These are phyloP conservation scores for Beauveria sp. DNA, from an alignment of 2,329 filamentous ascomycete species.

Conservation along the genomic window DNA sequence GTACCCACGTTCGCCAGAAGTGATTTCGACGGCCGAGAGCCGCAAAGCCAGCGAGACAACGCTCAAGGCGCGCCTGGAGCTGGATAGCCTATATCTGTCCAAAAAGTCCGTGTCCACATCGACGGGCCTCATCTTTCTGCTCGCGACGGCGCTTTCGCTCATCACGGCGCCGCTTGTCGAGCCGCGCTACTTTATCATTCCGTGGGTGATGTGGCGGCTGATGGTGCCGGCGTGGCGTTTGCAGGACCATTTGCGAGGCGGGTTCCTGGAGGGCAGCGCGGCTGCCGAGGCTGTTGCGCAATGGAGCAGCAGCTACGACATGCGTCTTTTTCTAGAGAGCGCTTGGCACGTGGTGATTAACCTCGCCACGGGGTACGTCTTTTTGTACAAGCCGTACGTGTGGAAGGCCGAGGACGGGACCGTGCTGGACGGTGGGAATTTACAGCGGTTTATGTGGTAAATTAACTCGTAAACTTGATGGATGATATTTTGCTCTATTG, in stretches of 20 bases:
- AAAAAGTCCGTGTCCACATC: slow-evolving; percentile 35
- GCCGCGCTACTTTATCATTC: slow-evolving; percentile 90
- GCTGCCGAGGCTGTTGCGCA: neutral
- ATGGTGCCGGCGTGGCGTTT: slow-evolving; percentile 53
- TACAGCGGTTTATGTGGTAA: slow-evolving; percentile 80
- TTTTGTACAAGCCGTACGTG: slow-evolving; percentile 58
- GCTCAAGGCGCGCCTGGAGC: slow-evolving; percentile 16
- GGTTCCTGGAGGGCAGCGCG: neutral
- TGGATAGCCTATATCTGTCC: slow-evolving; percentile 21
- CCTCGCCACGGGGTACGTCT: slow-evolving; percentile 59
- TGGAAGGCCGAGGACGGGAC: slow-evolving; percentile 52
- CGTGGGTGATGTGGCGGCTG: slow-evolving; percentile 88
- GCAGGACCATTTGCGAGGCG: neutral
- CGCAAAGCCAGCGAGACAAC: slow-evolving; percentile 6
- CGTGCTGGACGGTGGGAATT: slow-evolving; percentile 44
- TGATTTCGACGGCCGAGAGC: neutral
- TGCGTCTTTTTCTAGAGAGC: slow-evolving; percentile 54
- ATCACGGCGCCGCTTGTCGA: slow-evolving; percentile 89
- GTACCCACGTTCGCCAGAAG: slow-evolving; percentile 10
- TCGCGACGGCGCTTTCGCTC: slow-evolving; percentile 68
- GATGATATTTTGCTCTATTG: neutral
- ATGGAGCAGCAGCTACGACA: slow-evolving; percentile 25
- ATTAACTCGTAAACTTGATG: neutral
- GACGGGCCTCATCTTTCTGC: slow-evolving; percentile 50
- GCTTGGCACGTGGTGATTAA: slow-evolving; percentile 63